Percentiles rank a stretch among this genome's conserved stretches.
These are phyloP conservation scores for Ceratonia siliqua DNA, from an alignment of 306 rosid genomes.

Conservation along the genomic window DNA sequence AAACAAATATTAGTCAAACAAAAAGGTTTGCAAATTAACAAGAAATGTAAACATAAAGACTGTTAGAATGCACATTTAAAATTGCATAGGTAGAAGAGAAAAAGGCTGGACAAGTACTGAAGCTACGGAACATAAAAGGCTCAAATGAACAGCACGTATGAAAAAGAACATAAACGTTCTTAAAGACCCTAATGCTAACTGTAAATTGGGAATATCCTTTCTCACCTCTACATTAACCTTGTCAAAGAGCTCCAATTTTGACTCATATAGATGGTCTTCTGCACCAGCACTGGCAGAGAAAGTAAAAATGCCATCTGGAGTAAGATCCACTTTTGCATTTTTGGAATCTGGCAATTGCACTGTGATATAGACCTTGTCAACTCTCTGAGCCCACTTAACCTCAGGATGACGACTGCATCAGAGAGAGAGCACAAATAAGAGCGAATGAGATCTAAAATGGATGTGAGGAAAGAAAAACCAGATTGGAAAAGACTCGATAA, in stretches of 20 bases:
- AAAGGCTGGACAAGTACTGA: background rate
- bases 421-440: background rate
- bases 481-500: background rate
- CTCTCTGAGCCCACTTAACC: constrained; percentile 98
- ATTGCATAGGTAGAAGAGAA: background rate
- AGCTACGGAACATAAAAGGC: background rate
- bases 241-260: constrained; percentile 83
- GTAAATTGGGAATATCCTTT: background rate
- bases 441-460: background rate
- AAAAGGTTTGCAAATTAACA: background rate
- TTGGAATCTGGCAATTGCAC: constrained; percentile 85
- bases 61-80: background rate
- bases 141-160: background rate
- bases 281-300: constrained; percentile 81
- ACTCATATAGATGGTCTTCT: constrained; percentile 63
- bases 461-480: background rate
- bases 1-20: background rate
- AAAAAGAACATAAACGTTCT: background rate
- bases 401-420: constrained; percentile 91
- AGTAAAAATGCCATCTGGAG: constrained; percentile 76
- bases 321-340: constrained; percentile 80
- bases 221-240: constrained; percentile 90
- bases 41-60: background rate
- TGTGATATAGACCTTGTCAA: constrained; percentile 80
- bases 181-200: background rate